Percentiles rank a stretch among this genome's conserved stretches.
These are phyloP conservation scores for Monosporascus sp. DNA, from an alignment of 2,329 filamentous ascomycete species.

Conservation along the genomic window DNA sequence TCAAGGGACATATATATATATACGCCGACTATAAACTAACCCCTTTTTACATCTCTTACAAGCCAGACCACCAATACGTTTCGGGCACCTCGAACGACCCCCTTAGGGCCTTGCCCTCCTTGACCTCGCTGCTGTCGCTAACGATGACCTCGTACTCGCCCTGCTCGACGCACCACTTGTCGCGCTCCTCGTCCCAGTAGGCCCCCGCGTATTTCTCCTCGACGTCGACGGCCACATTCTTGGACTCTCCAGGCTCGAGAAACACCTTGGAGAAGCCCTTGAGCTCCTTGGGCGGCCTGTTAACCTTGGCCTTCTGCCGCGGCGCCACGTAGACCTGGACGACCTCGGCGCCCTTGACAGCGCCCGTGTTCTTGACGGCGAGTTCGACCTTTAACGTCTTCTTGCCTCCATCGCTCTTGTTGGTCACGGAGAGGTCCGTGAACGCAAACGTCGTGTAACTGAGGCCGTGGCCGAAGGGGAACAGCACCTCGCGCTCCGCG, in stretches of 20 bases:
- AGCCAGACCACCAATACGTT: slow-evolving; percentile 63
- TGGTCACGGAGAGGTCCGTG: slow-evolving; percentile 42
- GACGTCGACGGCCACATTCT: slow-evolving; percentile 50
- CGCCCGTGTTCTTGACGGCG: slow-evolving; percentile 58
- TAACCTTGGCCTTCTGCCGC: slow-evolving; percentile 48
- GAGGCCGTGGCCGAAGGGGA: slow-evolving; percentile 75
- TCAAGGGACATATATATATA: no score
- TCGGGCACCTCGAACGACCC: slow-evolving; percentile 52
- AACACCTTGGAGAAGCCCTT: slow-evolving; percentile 62
- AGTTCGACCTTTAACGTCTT: slow-evolving; percentile 38
- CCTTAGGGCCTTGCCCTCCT: slow-evolving; percentile 40
- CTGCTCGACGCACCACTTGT: slow-evolving; percentile 61
- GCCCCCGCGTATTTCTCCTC: slow-evolving; percentile 60
- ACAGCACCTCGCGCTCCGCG: slow-evolving; percentile 58
- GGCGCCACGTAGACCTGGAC: slow-evolving; percentile 53
- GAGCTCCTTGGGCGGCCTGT: slow-evolving; percentile 55
- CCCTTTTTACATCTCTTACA: slow-evolving; percentile 32
- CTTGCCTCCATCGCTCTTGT: slow-evolving; percentile 36
- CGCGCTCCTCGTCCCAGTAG: slow-evolving; percentile 65
- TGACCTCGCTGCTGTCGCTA: slow-evolving; percentile 49
- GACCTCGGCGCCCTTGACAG: slow-evolving; percentile 46
- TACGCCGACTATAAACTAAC: no score
- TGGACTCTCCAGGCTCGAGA: slow-evolving; percentile 54
- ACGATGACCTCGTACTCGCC: slow-evolving; percentile 61
- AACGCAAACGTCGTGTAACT: slow-evolving; percentile 68